A percentile compares a stretch with the other conserved stretches of the same genome.
These are phyloP conservation scores for Galerina sulciceps DNA, from an alignment of 768 basidiomycete genomes.

Conservation along the genomic window DNA sequence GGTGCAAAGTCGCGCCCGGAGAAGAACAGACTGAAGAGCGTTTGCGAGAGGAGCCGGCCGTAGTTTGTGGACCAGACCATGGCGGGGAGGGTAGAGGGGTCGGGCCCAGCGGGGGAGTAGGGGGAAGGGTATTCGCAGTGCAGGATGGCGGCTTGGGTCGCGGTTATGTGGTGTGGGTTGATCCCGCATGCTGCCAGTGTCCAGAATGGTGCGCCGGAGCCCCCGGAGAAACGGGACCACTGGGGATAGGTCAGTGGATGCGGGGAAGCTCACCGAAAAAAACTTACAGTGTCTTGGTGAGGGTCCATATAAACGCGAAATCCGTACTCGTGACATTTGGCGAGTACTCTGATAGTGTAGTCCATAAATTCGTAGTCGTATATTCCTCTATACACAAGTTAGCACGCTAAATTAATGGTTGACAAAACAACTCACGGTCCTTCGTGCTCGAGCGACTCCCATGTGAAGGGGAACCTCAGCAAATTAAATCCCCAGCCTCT, in stretches of 20 bases:
- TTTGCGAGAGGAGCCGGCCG: slow-evolving; percentile 83
- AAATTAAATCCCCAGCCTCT: slow-evolving; percentile 94
- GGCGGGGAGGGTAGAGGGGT: slow-evolving; percentile 78
- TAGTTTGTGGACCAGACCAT: slow-evolving; percentile 99
- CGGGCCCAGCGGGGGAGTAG: slow-evolving; percentile 41
- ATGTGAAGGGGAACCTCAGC: slow-evolving; percentile 84
- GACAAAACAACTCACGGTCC: slow-evolving; percentile 79
- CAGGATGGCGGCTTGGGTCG: slow-evolving; percentile 83
- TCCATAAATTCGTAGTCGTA: slow-evolving; percentile 94
- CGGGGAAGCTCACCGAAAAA: background rate
- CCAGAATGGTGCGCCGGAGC: slow-evolving; percentile 96
- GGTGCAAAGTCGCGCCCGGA: slow-evolving; percentile 91
- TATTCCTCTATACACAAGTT: slow-evolving; percentile 62
- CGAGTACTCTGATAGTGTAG: slow-evolving; percentile 85
- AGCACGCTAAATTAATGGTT: background rate
- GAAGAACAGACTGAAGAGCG: slow-evolving; percentile 94
- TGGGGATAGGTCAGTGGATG: slow-evolving; percentile 28
- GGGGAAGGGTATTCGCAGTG: slow-evolving; percentile 87
- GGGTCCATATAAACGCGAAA: slow-evolving; percentile 94
- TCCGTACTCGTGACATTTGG: slow-evolving; percentile 90
- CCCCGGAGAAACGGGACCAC: slow-evolving; percentile 97
- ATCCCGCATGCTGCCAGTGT: slow-evolving; percentile 90
- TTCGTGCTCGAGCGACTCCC: slow-evolving; percentile 93
- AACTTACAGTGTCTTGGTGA: slow-evolving; percentile 91
- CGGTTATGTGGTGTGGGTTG: slow-evolving; percentile 81